Evolutionary conservation across 163 green algal genomes (phyloP).

Genomic region (Scenedesmus sp.): DNA sequence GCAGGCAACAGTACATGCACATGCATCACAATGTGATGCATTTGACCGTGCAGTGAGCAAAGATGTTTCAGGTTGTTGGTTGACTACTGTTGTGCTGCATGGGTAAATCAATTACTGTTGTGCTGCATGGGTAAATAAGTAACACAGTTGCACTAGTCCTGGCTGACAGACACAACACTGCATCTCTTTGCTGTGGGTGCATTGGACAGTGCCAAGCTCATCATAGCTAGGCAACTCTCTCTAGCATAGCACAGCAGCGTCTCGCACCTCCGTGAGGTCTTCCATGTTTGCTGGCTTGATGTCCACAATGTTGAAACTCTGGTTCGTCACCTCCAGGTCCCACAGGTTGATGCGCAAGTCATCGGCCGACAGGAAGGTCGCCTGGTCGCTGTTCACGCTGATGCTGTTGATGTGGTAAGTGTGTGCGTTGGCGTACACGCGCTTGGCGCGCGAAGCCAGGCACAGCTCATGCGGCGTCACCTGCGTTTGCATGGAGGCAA

Average conservation of each 20-base stretch:
- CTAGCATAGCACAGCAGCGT: background rate
- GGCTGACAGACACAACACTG: no score
- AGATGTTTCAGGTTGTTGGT: no score
- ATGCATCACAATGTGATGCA: background rate
- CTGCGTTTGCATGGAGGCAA: background rate
- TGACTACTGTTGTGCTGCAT: no score
- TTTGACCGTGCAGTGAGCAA: background rate
- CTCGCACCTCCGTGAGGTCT: conserved; percentile 91
- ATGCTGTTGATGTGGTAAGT: conserved; percentile 99
- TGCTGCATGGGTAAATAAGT: no score
- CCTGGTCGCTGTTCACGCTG: conserved; percentile 91
- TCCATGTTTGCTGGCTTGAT: conserved; percentile 99
- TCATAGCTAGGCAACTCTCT: background rate
- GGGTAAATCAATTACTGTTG: no score
- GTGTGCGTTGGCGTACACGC: conserved; percentile 93
- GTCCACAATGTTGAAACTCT: conserved; percentile 99
- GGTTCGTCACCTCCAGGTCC: conserved; percentile 92
- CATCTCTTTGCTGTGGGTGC: background rate
- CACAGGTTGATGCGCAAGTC: conserved; percentile 99
- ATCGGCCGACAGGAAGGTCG: conserved; percentile 97
- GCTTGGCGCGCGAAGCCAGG: conserved; percentile 82
- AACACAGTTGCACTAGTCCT: no score
- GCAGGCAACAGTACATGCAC: background rate
- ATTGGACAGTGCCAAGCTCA: background rate
- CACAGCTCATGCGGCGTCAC: conserved; percentile 70